Conservation (phyloP, 345 rosid species). For the Balakata baccata region DNA sequence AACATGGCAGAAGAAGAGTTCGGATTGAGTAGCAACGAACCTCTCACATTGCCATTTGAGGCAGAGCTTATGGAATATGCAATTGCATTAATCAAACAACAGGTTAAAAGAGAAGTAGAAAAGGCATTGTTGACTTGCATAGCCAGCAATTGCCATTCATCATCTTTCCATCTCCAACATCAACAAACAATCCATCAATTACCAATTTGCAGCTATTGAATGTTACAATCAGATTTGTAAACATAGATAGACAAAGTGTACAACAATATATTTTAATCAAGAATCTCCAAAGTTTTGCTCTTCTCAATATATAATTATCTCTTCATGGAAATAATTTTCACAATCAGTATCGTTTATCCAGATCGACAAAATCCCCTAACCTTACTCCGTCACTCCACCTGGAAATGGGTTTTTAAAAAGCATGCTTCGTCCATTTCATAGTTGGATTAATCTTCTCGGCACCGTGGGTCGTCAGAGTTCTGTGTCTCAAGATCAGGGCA, state of each 20-base stretch:
- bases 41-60: constrained; percentile 3
- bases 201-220: background rate
- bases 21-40: background rate
- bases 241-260: too few relatives aligned
- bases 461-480: too few relatives aligned
- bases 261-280: too few relatives aligned
- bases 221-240: background rate
- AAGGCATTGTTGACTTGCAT: background rate
- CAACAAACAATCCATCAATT: background rate
- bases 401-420: too few relatives aligned
- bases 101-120: background rate
- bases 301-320: too few relatives aligned
- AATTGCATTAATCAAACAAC: background rate
- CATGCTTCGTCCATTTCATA: too few relatives aligned
- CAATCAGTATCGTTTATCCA: background rate
- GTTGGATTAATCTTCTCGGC: too few relatives aligned
- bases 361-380: too few relatives aligned
- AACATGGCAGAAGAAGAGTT: constrained; percentile 18
- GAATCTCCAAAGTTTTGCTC: background rate
- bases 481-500: too few relatives aligned
- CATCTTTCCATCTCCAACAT: background rate
- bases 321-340: background rate
- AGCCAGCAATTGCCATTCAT: background rate
- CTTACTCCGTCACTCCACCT: too few relatives aligned
- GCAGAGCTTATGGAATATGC: background rate